These are phyloP conservation scores for Hypoxylon lenormandii DNA, from an alignment of 495 filamentous ascomycete genomes.

Conservation along the genomic window DNA sequence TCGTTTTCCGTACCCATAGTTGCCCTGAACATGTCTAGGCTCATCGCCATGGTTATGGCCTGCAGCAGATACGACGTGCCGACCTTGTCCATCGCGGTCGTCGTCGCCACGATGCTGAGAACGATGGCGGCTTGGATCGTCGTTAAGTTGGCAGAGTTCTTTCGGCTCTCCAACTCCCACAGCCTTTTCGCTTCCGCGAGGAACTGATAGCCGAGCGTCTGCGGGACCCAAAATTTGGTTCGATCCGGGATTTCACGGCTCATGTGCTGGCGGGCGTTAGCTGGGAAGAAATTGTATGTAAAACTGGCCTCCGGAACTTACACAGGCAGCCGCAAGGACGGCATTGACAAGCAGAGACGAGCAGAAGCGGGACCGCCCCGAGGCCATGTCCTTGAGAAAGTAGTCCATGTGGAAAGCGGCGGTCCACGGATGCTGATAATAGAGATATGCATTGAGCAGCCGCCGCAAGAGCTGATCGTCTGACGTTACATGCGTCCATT, in stretches of 20 bases:
- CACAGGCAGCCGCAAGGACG: constrained; percentile 52
- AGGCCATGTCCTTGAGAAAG: constrained; percentile 56
- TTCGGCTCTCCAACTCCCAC: constrained; percentile 51
- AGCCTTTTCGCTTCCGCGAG: constrained; percentile 57
- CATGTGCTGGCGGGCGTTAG: constrained; percentile 45
- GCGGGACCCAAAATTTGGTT: constrained; percentile 55
- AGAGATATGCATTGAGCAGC: constrained; percentile 53
- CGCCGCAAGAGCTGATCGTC: constrained; percentile 52
- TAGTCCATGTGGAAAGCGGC: constrained; percentile 54
- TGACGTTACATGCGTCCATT: constrained; percentile 53
- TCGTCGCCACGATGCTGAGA: constrained; percentile 46
- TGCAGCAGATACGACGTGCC: constrained; percentile 52
- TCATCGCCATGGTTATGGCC: constrained; percentile 52
- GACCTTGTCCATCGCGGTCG: constrained; percentile 54
- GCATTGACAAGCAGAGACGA: constrained; percentile 55
- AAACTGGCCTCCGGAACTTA: constrained; percentile 41
- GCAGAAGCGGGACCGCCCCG: constrained; percentile 50
- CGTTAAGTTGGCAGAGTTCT: constrained; percentile 34
- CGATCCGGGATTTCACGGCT: constrained; percentile 48
- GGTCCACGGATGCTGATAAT: constrained; percentile 55
- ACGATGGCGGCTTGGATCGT: constrained; percentile 54
- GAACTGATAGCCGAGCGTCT: constrained; percentile 54
- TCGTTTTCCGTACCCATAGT: constrained; percentile 27
- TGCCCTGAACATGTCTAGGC: constrained; percentile 49
- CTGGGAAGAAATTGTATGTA: background rate